Base-by-base conservation (phyloP, 805 yeast species). In the Saccharomycopsis guyanensis region DNA sequence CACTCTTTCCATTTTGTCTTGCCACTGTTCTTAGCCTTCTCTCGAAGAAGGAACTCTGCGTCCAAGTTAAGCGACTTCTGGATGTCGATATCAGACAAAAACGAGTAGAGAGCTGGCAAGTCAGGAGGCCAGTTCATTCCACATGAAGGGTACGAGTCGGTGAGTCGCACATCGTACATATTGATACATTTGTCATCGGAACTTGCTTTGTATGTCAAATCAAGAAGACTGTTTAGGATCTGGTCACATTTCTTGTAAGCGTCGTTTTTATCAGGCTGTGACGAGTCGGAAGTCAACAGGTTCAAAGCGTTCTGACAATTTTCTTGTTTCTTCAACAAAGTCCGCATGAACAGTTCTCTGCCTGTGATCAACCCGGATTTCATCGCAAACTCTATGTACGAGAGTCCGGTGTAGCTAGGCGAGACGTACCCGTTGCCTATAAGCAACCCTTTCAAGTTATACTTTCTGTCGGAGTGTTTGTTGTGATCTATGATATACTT, bases 111-210 rank as follows among this genome's bases (percentile, higher is more conserved):
- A 38, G 64, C 50, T 0, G 62, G 65, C 50, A 85, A 63, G 53
- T 75, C 82, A 23, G 72, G 73, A 0, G 98, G 98, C 94, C 94
- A 84, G 58, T 80, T 77, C 72, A 73, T 66, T 2, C 94, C 94
- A 59, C 94, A 84, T 0, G 77, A 61, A 0, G 93, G 91, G 54
- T 63, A 82, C 1, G 72, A 56, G 59, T 84, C 89, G 20, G 56
- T 63, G 40, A 78, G 65, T 15, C 80, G 67, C 44, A 73, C 71
- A 59, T 85, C 88, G 60, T 85, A 84, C 73, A 81, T 73, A 60
- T 84, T 84, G 25, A 46, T 15, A 22, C 53, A 50, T 24, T 37
- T 5, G 56, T 69, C 61, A 53, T 69, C 54, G n/a, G 57, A 47
- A 25, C 60, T 58, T 39, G 58, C 58, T 0, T 67, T 60, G 42